phyloP scores from a whole-genome alignment of 163 green algal genomes.

The Trebouxiophyceae sp. region DNA sequence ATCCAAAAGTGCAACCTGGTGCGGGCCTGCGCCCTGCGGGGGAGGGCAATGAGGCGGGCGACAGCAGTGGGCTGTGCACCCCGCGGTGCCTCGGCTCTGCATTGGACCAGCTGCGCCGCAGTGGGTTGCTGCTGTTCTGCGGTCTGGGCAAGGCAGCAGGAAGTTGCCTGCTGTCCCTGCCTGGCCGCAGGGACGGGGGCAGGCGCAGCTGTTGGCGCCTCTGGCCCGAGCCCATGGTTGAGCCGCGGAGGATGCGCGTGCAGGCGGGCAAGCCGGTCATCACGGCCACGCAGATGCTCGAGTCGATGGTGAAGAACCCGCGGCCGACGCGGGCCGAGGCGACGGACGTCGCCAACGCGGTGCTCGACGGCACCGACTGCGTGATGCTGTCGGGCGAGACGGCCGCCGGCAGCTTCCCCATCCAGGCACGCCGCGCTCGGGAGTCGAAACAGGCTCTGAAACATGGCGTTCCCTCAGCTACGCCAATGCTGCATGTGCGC shows the following conservation, averaged over 20 bases:
- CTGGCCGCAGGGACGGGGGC: no score
- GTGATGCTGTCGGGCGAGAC: conserved; percentile 98
- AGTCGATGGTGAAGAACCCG: conserved; percentile 93
- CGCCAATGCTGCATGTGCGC: no score
- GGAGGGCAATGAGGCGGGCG: background rate
- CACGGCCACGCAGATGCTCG: conserved; percentile 93
- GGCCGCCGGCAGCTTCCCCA: conserved; percentile 84
- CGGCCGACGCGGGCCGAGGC: conserved; percentile 94
- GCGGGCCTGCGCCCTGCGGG: background rate
- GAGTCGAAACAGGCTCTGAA: no score
- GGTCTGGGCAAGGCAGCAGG: no score
- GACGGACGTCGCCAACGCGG: conserved; percentile 97
- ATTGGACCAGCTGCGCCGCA: no score
- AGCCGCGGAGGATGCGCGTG: background rate
- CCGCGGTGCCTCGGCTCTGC: no score
- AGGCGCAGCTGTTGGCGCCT: no score
- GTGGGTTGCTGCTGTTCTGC: no score
- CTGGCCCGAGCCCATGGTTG: no score
- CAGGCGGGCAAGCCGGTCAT: conserved; percentile 86
- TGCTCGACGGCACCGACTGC: conserved; percentile 95
- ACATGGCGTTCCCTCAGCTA: no score
- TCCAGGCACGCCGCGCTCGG: conserved; percentile 61
- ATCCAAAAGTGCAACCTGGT: conserved; percentile 94
- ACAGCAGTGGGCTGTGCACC: no score
- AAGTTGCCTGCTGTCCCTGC: no score